Base-by-base conservation (phyloP, 108 stramenopile species). In the Nannochloropsis gaditana region DNA sequence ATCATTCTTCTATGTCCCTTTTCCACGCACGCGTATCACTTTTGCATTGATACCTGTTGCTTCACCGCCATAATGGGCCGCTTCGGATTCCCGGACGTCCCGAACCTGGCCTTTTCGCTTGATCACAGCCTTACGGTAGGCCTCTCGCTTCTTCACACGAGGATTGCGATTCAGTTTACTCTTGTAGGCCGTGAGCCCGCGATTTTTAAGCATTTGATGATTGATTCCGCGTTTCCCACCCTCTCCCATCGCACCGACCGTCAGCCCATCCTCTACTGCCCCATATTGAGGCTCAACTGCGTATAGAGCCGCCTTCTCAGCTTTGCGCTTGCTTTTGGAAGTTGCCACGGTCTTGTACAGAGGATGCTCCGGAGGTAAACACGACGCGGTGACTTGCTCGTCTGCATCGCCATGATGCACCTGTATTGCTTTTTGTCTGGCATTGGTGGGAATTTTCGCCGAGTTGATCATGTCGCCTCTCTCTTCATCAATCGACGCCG, bases 181-280 rank as follows among this genome's bases (percentile, higher is more conserved):
- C 88, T 97, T 96, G 92, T 97, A 97, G 21, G 98, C 91, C n/a
- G 97, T 96, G 82, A 99, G 91, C 41, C 98, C 98, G 45, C 95
- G 90, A 86, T 99, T 99, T 90, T 96, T 95, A 84, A 99, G 85
- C 42, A 99, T 97, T 19, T 90, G 85, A 43, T 90, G 86, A 45
- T 90, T 86, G 80, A 95, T 95, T 80, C 95, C 94, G 80, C 98
- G 95, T 87, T 91, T 92, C 73, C 89, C 82, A 11, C 85, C 91
- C 43, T 84, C 80, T 43, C 84, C 84, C 83, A 83, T 45, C 45
- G 86, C 83, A 42, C 86, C 88, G 47, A 15, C 85, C 44, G 44
- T 86, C 50, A 89, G 50, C 43, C 79, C 84, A 11, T 90, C 91
- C 44, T 90, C 86, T 44, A 87, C 79, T 10, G 83, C 84, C 41